These are phyloP conservation scores for Linnemannia elongata DNA, from an alignment of 192 early-diverging fungal species.

Conservation along the genomic window DNA sequence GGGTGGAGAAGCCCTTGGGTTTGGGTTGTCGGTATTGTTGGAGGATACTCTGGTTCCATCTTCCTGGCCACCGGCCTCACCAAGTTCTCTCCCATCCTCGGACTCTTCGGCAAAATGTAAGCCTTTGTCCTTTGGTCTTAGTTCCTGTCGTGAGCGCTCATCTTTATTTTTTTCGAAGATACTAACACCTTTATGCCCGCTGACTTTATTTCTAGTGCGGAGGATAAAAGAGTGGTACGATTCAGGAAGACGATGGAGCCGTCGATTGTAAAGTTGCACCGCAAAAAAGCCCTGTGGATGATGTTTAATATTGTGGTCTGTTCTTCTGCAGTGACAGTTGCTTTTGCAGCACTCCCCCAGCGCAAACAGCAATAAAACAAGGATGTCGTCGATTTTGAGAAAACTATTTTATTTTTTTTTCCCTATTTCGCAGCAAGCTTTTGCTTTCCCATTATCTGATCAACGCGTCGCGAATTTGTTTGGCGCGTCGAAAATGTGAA, in stretches of 20 bases:
- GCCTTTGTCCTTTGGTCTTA: background rate
- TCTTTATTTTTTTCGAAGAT: background rate
- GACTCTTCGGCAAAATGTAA: slow-evolving; percentile 31
- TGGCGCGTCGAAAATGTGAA: too few relatives aligned
- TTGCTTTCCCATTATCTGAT: too few relatives aligned
- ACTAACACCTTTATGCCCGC: too few relatives aligned
- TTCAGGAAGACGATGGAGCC: slow-evolving; percentile 17
- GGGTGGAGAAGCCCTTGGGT: slow-evolving; percentile 40
- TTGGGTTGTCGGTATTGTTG: slow-evolving; percentile 29
- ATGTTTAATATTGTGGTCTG: slow-evolving; percentile 11
- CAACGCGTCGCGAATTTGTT: too few relatives aligned
- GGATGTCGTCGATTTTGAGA: background rate
- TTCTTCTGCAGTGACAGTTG: background rate
- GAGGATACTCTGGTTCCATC: slow-evolving; percentile 18
- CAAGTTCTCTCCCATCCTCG: slow-evolving; percentile 35
- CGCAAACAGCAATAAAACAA: background rate
- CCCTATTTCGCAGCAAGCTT: too few relatives aligned
- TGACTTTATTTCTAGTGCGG: slow-evolving; percentile 4
- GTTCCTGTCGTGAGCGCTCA: background rate
- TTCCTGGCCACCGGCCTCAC: slow-evolving; percentile 22
- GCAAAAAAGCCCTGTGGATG: slow-evolving; percentile 24
- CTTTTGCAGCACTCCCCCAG: slow-evolving; percentile 35
- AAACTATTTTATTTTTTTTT: too few relatives aligned
- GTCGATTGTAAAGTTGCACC: slow-evolving; percentile 16
- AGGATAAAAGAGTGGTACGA: slow-evolving; percentile 21